Percentiles rank a stretch among this genome's conserved stretches.
These are phyloP conservation scores for Chlorophyllum brunneum DNA, from an alignment of 768 basidiomycete genomes.

Conservation along the genomic window DNA sequence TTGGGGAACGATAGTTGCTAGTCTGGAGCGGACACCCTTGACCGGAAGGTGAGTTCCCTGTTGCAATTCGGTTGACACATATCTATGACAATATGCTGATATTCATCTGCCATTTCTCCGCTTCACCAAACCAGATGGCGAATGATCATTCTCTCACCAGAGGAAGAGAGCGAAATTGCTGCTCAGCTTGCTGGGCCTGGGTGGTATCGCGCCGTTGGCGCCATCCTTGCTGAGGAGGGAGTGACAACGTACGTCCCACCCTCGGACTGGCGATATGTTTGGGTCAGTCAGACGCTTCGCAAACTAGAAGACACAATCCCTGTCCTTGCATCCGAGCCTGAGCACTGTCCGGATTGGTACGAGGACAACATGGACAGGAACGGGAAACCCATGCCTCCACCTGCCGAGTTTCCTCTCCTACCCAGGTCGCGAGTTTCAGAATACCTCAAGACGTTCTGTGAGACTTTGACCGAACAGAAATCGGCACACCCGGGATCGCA, in stretches of 20 bases:
- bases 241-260: constrained; percentile 60
- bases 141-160: constrained; percentile 83
- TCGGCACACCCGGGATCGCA: constrained; percentile 42
- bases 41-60: constrained; percentile 67
- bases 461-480: constrained; percentile 43
- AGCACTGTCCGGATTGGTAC: constrained; percentile 54
- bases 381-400: constrained; percentile 69
- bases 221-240: constrained; percentile 68
- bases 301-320: constrained; percentile 75
- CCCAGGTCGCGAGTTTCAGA: constrained; percentile 80
- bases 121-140: constrained; percentile 57
- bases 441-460: constrained; percentile 55
- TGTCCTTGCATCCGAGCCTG: constrained; percentile 54
- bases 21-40: constrained; percentile 73
- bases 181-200: constrained; percentile 75
- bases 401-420: constrained; percentile 75
- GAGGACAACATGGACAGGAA: constrained; percentile 35
- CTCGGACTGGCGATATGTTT: constrained; percentile 85
- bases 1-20: constrained; percentile 67
- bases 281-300: constrained; percentile 81
- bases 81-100: constrained; percentile 7
- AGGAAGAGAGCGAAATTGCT: constrained; percentile 91
- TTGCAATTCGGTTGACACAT: not conserved
- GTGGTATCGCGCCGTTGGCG: constrained; percentile 82
- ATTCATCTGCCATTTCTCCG: not conserved